Base-by-base conservation (phyloP, 2,329 filamentous ascomycete genomes). In the Cercospora sp. region DNA sequence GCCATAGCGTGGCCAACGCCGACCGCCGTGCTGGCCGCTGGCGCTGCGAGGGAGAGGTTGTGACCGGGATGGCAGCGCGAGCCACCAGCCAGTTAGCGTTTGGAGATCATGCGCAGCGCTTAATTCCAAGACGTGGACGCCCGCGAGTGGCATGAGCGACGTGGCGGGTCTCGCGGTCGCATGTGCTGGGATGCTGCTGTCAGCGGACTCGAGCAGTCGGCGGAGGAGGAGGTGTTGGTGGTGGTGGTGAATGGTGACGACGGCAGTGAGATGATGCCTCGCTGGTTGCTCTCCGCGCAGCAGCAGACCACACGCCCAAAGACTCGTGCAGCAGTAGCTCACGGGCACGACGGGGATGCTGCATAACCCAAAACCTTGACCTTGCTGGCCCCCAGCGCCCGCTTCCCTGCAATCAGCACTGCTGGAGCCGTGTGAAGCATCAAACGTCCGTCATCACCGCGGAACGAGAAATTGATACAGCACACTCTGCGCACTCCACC, bases 1-100 rank as follows among this genome's bases (percentile, higher is more conserved):
- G 61, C 48, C 61, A 64, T 64, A 55, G 42, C 26, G 45, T 30
- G 60, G 23, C 23, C 60, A 26, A 30, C 36, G 36, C 60, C 36
- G 45, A 23, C 45, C 58, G 30, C 58, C 55, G 55, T 31, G 28
- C 28, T 31, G 28, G 28, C 16, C 12, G 18, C 18, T 28, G 55
- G 55, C 55, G 58, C 58, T 42, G 60, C 60, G 60, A 63, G 42
- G 60, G 60, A 63, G 60, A 53, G 48, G 60, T 63, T 48, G 42
- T 36, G 60, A 63, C 60, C 42, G 48, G 60, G 60, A 53, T 63
- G 60, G 42, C 30, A 51, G 31, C 51, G 33, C 51, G 36, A 39
- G 31, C 30, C 48, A 53, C n/a, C 51, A 39, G 31, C 48, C 42
- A 53, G 60, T 63, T 51, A 63, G 60, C 39, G n/a, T 63, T 53